Conservation (phyloP, 228 moss, liverwort and hornwort genomes). For the Sphagnum magellanicum region DNA sequence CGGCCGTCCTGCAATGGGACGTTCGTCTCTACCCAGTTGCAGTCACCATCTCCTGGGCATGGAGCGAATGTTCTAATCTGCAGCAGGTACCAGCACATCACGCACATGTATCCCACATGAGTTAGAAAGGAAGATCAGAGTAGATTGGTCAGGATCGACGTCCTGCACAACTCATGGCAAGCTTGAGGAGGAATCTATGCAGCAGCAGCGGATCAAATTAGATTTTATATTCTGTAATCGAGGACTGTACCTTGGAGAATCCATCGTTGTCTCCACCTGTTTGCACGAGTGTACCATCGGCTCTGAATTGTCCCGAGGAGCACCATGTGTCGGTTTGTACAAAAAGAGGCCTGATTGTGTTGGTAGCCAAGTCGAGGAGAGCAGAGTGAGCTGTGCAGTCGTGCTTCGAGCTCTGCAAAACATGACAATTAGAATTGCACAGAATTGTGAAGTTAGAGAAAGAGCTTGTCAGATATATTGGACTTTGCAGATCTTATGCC, state of each 20-base stretch:
- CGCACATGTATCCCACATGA: too few species aligned
- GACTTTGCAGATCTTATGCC: too few species aligned
- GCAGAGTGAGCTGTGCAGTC: slow-evolving; percentile 32
- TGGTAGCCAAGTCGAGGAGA: slow-evolving; percentile 14
- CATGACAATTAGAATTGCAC: too few species aligned
- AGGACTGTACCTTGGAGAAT: slow-evolving; percentile 6
- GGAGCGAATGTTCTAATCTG: slow-evolving; percentile 28
- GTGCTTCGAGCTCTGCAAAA: slow-evolving; percentile 2
- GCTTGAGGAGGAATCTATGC: too few species aligned
- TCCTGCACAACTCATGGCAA: too few species aligned
- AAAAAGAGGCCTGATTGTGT: slow-evolving; percentile 25
- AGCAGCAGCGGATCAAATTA: too few species aligned
- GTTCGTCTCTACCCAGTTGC: slow-evolving; percentile 34
- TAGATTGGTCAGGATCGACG: too few species aligned
- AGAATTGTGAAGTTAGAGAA: neutral
- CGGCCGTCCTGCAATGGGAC: slow-evolving; percentile 2
- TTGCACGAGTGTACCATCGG: slow-evolving; percentile 22
- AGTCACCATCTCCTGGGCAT: slow-evolving; percentile 12
- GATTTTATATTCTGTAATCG: too few species aligned
- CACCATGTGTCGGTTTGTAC: slow-evolving; percentile 29
- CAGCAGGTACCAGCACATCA: too few species aligned
- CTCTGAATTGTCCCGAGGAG: slow-evolving; percentile 21
- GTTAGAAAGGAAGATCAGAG: too few species aligned
- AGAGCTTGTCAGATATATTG: too few species aligned
- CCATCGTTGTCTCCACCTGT: slow-evolving; percentile 33